phyloP scores from a whole-genome alignment of 495 filamentous ascomycete genomes.

The Aspergillus avenaceus region DNA sequence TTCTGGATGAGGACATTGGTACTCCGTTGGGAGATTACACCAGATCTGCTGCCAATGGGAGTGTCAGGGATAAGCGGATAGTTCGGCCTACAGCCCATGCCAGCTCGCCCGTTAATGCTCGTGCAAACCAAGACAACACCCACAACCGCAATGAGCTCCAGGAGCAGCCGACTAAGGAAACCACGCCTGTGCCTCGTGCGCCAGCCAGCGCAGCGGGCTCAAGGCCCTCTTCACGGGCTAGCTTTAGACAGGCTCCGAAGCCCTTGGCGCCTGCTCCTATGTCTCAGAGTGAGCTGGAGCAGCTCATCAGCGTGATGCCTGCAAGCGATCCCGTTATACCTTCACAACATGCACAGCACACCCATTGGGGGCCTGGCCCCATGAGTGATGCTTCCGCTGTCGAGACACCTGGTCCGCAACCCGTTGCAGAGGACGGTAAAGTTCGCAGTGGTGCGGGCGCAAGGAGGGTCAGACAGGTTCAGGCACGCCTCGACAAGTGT shows the following conservation, averaged over 20 bases:
- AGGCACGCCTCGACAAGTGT: conserved; percentile 54
- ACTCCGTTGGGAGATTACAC: conserved; percentile 31
- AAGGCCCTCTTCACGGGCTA: conserved; percentile 35
- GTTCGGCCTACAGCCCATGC: conserved; percentile 34
- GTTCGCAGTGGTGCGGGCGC: conserved; percentile 35
- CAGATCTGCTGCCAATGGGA: conserved; percentile 30
- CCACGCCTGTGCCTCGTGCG: conserved; percentile 18
- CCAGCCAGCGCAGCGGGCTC: conserved; percentile 25
- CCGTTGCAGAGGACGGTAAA: conserved; percentile 22
- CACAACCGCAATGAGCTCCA: conserved; percentile 12
- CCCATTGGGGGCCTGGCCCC: conserved; percentile 44
- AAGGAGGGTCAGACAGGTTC: conserved; percentile 36
- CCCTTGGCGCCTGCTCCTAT: conserved; percentile 37
- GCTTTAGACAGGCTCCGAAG: conserved; percentile 34
- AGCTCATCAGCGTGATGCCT: conserved; percentile 39
- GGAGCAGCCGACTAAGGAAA: conserved; percentile 18
- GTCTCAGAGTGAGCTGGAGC: conserved; percentile 32
- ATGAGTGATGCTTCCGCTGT: conserved; percentile 36
- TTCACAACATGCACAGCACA: conserved; percentile 35
- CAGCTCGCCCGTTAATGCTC: conserved; percentile 25
- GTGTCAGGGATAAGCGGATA: conserved; percentile 38
- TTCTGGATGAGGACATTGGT: conserved; percentile 47
- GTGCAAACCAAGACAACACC: conserved; percentile 16
- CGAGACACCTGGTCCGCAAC: conserved; percentile 28
- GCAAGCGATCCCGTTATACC: conserved; percentile 55